Evolutionary conservation across 768 basidiomycete species (phyloP).

Genomic region (Calocybe indica): DNA sequence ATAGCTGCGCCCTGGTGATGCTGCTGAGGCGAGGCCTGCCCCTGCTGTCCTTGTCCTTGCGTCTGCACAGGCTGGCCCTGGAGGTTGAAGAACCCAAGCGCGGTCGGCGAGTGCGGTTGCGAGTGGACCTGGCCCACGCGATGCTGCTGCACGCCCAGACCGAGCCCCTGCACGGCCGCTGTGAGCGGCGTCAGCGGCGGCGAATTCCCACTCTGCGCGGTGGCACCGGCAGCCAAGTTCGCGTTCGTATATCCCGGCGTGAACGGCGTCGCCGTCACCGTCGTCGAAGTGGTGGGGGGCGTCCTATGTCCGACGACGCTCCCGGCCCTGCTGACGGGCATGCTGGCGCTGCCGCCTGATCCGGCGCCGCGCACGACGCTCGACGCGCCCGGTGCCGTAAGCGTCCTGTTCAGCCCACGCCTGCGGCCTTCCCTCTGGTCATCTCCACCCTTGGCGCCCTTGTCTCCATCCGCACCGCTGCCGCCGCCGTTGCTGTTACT

Average conservation of each 20-base stretch:
- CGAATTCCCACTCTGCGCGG: not conserved
- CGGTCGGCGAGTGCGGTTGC: slow-evolving; percentile 29
- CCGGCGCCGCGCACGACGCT: not conserved
- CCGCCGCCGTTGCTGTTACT: slow-evolving; percentile 11
- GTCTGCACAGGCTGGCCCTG: slow-evolving; percentile 11
- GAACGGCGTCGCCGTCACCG: slow-evolving; percentile 13
- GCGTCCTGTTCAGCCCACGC: not conserved
- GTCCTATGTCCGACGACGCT: slow-evolving; percentile 31
- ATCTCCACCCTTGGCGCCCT: slow-evolving; percentile 7
- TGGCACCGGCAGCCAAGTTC: not conserved
- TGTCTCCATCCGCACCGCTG: slow-evolving; percentile 7
- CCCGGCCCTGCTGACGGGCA: slow-evolving; percentile 29
- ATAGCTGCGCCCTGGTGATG: slow-evolving; percentile 9
- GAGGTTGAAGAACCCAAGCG: too few species aligned
- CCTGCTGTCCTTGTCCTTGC: slow-evolving; percentile 15
- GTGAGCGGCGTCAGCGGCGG: slow-evolving; percentile 17
- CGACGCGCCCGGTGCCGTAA: not conserved
- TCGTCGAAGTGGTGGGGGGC: slow-evolving; percentile 12
- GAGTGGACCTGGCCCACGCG: slow-evolving; percentile 19
- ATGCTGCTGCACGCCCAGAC: slow-evolving; percentile 27
- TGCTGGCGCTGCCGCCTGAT: slow-evolving; percentile 19
- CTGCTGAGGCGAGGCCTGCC: slow-evolving; percentile 18
- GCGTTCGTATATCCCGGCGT: slow-evolving; percentile 12
- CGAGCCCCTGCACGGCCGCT: slow-evolving; percentile 18
- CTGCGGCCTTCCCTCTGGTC: slow-evolving; percentile 14